Conservation (phyloP, 2,329 filamentous ascomycete genomes). For the Cordyceps javanica region DNA sequence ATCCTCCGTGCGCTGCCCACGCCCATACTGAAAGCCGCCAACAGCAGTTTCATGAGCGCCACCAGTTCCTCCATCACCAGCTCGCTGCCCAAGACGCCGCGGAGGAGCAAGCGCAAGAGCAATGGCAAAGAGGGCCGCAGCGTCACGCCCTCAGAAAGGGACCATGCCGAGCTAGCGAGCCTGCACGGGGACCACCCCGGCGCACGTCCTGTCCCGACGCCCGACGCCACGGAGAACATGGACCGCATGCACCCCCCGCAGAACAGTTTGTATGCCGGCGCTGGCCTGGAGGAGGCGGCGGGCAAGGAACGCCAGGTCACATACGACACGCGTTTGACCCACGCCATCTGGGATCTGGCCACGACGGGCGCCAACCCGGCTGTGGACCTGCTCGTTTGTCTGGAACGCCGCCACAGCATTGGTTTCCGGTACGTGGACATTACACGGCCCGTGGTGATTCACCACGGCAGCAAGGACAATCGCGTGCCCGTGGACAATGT, state of each 20-base stretch:
- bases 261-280: constrained; percentile 21
- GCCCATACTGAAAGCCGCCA: constrained; percentile 86
- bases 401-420: constrained; percentile 85
- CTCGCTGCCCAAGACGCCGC: constrained; percentile 62
- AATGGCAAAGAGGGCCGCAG: constrained; percentile 34
- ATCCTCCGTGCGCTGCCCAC: constrained; percentile 87
- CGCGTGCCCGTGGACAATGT: constrained; percentile 94
- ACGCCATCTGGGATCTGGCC: constrained; percentile 89
- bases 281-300: constrained; percentile 53
- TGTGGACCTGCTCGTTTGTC: constrained; percentile 84
- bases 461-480: constrained; percentile 85
- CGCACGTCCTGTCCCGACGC: constrained; percentile 18
- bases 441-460: constrained; percentile 82
- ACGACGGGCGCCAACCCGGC: constrained; percentile 90
- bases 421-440: constrained; percentile 98
- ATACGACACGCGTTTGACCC: constrained; percentile 82
- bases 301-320: constrained; percentile 66
- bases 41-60: constrained; percentile 89
- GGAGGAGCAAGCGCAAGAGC: constrained; percentile 54
- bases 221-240: constrained; percentile 40
- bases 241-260: constrained; percentile 36
- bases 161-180: constrained; percentile 32
- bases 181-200: constrained; percentile 18
- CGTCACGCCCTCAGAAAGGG: constrained; percentile 40
- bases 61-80: constrained; percentile 82